Base-by-base conservation (phyloP, 306 rosid genomes). In the Dryas drummondii region DNA sequence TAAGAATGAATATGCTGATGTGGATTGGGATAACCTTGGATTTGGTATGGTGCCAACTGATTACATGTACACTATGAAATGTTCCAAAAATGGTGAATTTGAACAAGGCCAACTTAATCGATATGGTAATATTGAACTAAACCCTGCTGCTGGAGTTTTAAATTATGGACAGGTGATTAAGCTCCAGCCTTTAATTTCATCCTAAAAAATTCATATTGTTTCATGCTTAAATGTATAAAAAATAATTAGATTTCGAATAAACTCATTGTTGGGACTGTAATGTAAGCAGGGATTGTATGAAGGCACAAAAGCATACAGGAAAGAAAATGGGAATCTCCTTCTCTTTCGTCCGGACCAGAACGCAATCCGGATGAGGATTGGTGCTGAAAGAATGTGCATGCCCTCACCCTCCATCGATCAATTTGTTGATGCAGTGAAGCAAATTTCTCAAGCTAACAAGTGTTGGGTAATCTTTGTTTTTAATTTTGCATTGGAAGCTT, bases 361-460 rank as follows among this genome's bases (percentile, higher is more conserved):
- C 61, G 99, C 86, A 3, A 51, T 84, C 13, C 97, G 99, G 27
- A 84, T 94, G 97, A 81, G 77, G 78, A 80, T 55, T 3, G 93
- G 97, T 1, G 93, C 97, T 0, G 92, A 92, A 42, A 87, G 99
- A 83, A 88, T 94, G 97, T 88, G 99, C 84, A 94, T 94, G 97
- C 77, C 71, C 0, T 78, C 97, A 1, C 97, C 97, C 51, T 84
- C 99, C 42, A 67, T 86, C 48, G 76, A 87, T 27, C 86, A 90
- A 55, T 94, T 94, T 65, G 77, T 94, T 3, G 85, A 92, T 55
- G 96, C 96, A 49, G 84, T 94, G 67, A 94, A 90, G 82, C 86
- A 84, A 80, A 94, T 92, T 7, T 87, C 61, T 4, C 61, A 82
- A 22, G 91, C 97, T n/a, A 94, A 94, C 72, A 88, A 81, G 74